phyloP scores from a whole-genome alignment of 2,329 filamentous ascomycete species.

The Alternaria dauci region DNA sequence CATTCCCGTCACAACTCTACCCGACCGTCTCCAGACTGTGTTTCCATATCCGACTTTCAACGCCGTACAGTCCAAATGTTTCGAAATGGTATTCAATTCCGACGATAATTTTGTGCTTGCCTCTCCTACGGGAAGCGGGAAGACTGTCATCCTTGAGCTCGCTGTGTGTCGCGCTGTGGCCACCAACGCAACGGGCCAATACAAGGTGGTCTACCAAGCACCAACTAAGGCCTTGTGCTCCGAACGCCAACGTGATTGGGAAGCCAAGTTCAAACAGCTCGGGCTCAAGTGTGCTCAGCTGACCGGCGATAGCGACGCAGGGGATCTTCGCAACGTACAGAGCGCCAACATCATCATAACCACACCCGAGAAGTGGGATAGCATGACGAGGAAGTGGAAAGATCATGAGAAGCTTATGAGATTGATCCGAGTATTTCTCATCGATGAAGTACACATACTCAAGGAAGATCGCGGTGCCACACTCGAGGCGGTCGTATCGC shows the following conservation, averaged over 20 bases:
- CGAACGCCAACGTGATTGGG: conserved; percentile 80
- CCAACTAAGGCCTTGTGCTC: conserved; percentile 85
- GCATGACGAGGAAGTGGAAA: conserved; percentile 85
- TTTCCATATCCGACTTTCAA: conserved; percentile 83
- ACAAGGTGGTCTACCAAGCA: conserved; percentile 86
- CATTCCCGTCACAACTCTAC: conserved; percentile 67
- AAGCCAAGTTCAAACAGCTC: conserved; percentile 73
- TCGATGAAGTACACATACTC: conserved; percentile 88
- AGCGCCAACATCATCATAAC: conserved; percentile 83
- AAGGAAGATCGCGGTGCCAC: conserved; percentile 82
- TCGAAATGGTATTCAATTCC: conserved; percentile 69
- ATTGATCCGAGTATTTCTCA: conserved; percentile 79
- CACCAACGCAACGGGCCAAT: conserved; percentile 64
- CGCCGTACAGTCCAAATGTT: conserved; percentile 82
- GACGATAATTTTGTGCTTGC: conserved; percentile 81
- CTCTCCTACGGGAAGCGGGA: conserved; percentile 85
- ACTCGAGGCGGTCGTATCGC: conserved; percentile 82
- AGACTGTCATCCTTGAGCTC: conserved; percentile 82
- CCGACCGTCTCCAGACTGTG: conserved; percentile 72
- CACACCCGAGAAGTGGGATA: conserved; percentile 92
- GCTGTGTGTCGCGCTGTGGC: conserved; percentile 77
- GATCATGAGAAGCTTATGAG: conserved; percentile 79
- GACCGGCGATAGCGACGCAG: conserved; percentile 79
- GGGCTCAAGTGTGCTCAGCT: conserved; percentile 77
- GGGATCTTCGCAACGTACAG: conserved; percentile 73